Conservation (phyloP, 768 basidiomycete genomes). For the Podaxis sp. region DNA sequence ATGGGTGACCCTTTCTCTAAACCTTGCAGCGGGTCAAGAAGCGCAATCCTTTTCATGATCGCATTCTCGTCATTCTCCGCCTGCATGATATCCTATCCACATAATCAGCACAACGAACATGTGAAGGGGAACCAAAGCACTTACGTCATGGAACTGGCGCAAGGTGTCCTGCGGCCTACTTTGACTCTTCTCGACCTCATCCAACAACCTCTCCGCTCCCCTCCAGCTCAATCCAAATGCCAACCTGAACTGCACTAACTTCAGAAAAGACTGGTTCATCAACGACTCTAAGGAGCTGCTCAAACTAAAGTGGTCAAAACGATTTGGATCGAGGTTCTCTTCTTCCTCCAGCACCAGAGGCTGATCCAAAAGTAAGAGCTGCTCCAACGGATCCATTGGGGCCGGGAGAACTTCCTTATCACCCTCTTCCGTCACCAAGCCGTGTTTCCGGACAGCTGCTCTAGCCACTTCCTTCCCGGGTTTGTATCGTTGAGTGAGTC, state of each 20-base stretch:
- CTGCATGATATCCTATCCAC: slow-evolving; percentile 30
- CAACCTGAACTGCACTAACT: slow-evolving; percentile 50
- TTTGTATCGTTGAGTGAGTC: slow-evolving; percentile 60
- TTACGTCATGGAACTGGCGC: slow-evolving; percentile 30
- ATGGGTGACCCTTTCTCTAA: slow-evolving; percentile 35
- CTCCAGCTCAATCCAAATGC: slow-evolving; percentile 66
- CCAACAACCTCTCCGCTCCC: slow-evolving; percentile 56
- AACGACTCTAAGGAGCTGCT: slow-evolving; percentile 63
- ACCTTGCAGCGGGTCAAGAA: slow-evolving; percentile 58
- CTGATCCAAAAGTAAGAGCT: slow-evolving; percentile 18
- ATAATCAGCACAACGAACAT: not conserved
- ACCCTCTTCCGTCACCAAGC: slow-evolving; percentile 44
- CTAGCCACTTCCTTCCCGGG: slow-evolving; percentile 49
- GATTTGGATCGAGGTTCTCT: slow-evolving; percentile 33
- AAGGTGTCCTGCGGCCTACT: slow-evolving; percentile 39
- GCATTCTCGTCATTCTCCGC: slow-evolving; percentile 47
- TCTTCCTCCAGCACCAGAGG: slow-evolving; percentile 26
- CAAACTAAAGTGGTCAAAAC: slow-evolving; percentile 63
- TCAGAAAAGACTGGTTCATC: slow-evolving; percentile 55
- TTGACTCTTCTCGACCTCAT: slow-evolving; percentile 47
- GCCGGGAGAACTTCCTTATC: slow-evolving; percentile 34
- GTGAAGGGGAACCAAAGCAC: slow-evolving; percentile 10
- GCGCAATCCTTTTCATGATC: slow-evolving; percentile 36
- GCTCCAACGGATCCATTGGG: slow-evolving; percentile 13
- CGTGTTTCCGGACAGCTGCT: slow-evolving; percentile 50